phyloP scores from a whole-genome alignment of 768 basidiomycete genomes.

The Candolleomyces efflorescens region DNA sequence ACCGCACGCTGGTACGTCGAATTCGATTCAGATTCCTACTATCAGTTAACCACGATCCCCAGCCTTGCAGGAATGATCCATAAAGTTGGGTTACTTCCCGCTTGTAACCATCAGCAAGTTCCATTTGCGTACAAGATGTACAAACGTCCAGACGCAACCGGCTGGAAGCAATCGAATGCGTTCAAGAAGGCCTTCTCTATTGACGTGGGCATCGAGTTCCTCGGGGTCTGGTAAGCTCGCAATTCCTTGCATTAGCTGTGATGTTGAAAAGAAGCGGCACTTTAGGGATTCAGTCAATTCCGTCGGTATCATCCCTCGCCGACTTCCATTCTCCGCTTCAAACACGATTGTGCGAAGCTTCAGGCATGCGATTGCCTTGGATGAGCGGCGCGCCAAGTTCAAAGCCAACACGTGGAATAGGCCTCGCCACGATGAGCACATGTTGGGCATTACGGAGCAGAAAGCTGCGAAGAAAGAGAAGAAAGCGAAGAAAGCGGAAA shows the following conservation, averaged over 20 bases:
- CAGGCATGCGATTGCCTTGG: slow-evolving; percentile 57
- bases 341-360: slow-evolving; percentile 48
- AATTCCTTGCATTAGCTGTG: background rate
- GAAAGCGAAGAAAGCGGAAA: background rate
- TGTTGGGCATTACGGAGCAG: slow-evolving; percentile 22
- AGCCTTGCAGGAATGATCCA: slow-evolving; percentile 54
- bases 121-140: slow-evolving; percentile 60
- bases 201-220: slow-evolving; percentile 44
- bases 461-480: slow-evolving; percentile 5
- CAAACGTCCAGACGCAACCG: slow-evolving; percentile 32
- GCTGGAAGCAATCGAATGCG: slow-evolving; percentile 40
- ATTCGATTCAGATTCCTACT: too few relatives aligned
- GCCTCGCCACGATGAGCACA: slow-evolving; percentile 21
- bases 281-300: slow-evolving; percentile 53
- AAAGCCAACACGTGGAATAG: slow-evolving; percentile 44
- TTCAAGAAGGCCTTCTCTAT: slow-evolving; percentile 50
- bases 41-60: background rate
- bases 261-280: background rate
- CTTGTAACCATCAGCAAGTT: slow-evolving; percentile 44
- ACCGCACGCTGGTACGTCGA: slow-evolving; percentile 38
- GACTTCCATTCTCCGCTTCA: slow-evolving; percentile 46
- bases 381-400: slow-evolving; percentile 57
- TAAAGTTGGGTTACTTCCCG: slow-evolving; percentile 42
- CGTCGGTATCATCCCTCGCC: slow-evolving; percentile 44
- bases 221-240: slow-evolving; percentile 41